These are phyloP conservation scores for Takakia lepidozioides DNA, from an alignment of 225 moss, liverwort and hornwort genomes.

Conservation along the genomic window DNA sequence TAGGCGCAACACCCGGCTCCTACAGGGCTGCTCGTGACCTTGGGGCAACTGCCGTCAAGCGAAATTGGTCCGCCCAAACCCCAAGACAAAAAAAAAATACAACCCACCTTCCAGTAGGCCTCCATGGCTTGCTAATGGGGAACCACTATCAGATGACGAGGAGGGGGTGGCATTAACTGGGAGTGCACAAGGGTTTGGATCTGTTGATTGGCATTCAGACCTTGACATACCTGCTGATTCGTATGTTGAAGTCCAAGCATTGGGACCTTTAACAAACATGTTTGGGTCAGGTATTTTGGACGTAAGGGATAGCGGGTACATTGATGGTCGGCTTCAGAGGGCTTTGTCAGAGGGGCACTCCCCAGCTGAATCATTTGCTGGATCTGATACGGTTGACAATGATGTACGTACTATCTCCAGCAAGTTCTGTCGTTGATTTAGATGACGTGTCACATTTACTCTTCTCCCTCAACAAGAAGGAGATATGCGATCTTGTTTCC, in stretches of 20 bases:
- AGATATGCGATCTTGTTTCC: conserved; percentile 29
- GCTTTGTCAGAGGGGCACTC: conserved; percentile 76
- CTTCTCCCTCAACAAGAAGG: conserved; percentile 26
- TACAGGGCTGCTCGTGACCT: too few relatives aligned
- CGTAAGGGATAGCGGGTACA: conserved; percentile 19
- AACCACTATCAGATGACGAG: conserved; percentile 45
- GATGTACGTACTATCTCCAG: too few relatives aligned
- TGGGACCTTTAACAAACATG: conserved; percentile 6
- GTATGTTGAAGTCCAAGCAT: conserved; percentile 25
- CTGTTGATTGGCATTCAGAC: conserved; percentile 42
- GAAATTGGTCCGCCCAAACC: too few relatives aligned
- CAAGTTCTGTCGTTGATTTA: too few relatives aligned
- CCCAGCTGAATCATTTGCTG: conserved; percentile 70
- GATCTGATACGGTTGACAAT: conserved; percentile 37
- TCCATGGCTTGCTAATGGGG: too few relatives aligned
- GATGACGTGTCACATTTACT: too few relatives aligned
- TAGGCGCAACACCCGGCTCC: too few relatives aligned
- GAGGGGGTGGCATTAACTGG: conserved; percentile 20
- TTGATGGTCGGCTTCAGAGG: conserved; percentile 42
- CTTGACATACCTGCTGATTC: conserved; percentile 26
- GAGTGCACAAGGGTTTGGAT: conserved; percentile 23
- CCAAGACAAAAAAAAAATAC: too few relatives aligned
- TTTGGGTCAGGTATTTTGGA: conserved; percentile 35
- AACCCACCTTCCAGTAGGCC: too few relatives aligned
- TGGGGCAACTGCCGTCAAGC: too few relatives aligned